phyloP scores from a whole-genome alignment of 768 basidiomycete species.

The Leccinum subtestaceum region DNA sequence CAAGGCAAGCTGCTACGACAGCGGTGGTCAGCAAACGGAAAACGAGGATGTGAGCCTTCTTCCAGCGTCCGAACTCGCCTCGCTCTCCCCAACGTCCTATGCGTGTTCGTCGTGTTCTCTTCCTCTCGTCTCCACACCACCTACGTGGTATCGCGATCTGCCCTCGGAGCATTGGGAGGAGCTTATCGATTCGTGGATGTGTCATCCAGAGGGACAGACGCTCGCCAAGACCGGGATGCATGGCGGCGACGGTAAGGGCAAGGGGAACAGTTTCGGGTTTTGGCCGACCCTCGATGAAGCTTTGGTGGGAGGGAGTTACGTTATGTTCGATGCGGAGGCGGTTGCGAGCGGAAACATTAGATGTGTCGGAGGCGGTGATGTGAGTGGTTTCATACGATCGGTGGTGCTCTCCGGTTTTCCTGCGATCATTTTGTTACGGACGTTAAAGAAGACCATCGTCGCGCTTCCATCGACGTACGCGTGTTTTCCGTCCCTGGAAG shows the following conservation, averaged over 20 bases:
- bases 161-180: conserved; percentile 98
- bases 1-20: conserved; percentile 50
- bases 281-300: conserved; percentile 74
- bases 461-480: conserved; percentile 58
- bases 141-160: conserved; percentile 71
- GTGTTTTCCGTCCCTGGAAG: conserved; percentile 37
- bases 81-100: conserved; percentile 59
- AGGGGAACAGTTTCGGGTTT: conserved; percentile 52
- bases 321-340: conserved; percentile 68
- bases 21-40: conserved; percentile 8
- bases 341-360: conserved; percentile 39
- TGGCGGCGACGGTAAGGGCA: not conserved
- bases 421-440: conserved; percentile 40
- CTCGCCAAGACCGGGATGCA: conserved; percentile 52
- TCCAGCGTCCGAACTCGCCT: conserved; percentile 63
- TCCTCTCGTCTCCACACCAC: conserved; percentile 55
- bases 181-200: conserved; percentile 98
- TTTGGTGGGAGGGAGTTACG: conserved; percentile 87
- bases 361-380: conserved; percentile 34
- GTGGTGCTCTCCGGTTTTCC: conserved; percentile 3
- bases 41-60: conserved; percentile 46
- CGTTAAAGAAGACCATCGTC: conserved; percentile 92
- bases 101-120: conserved; percentile 79
- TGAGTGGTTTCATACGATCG: conserved; percentile 40
- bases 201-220: conserved; percentile 80